phyloP scores from a whole-genome alignment of 73 alveolate genomes.

The Paramecium octaurelia region DNA sequence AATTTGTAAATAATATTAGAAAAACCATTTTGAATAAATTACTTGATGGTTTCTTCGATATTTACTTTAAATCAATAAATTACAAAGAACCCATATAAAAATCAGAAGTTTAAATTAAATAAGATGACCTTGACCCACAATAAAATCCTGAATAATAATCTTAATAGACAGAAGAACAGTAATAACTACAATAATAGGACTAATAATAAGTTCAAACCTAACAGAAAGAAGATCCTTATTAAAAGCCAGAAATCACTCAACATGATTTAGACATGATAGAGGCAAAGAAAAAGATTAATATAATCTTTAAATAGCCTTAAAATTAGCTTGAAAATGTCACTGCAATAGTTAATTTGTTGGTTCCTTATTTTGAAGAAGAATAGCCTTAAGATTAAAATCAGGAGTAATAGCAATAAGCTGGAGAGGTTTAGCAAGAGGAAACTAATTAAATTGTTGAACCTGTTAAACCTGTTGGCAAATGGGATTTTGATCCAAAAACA shows the following conservation, averaged over 20 bases:
- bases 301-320: not conserved
- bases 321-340: not conserved
- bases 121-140: not conserved
- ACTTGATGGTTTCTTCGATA: slow-evolving; percentile 11
- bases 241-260: slow-evolving; percentile 29
- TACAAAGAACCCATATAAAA: slow-evolving; percentile 23
- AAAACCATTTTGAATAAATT: not conserved
- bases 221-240: not conserved
- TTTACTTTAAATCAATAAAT: slow-evolving; percentile 34
- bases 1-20: not conserved
- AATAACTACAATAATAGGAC: not conserved
- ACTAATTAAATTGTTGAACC: not conserved
- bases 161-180: not conserved
- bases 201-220: not conserved
- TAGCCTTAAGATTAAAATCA: not conserved
- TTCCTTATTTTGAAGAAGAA: not conserved
- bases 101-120: not conserved
- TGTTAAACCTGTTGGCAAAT: not conserved
- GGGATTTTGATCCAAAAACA: slow-evolving; percentile 50
- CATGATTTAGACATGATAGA: slow-evolving; percentile 50
- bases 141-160: not conserved
- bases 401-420: not conserved
- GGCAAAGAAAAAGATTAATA: not conserved
- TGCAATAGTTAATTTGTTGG: slow-evolving; percentile 2
- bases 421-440: not conserved